These are phyloP conservation scores for Ruellia speciosa DNA, from an alignment of 305 asterid species.

Conservation along the genomic window DNA sequence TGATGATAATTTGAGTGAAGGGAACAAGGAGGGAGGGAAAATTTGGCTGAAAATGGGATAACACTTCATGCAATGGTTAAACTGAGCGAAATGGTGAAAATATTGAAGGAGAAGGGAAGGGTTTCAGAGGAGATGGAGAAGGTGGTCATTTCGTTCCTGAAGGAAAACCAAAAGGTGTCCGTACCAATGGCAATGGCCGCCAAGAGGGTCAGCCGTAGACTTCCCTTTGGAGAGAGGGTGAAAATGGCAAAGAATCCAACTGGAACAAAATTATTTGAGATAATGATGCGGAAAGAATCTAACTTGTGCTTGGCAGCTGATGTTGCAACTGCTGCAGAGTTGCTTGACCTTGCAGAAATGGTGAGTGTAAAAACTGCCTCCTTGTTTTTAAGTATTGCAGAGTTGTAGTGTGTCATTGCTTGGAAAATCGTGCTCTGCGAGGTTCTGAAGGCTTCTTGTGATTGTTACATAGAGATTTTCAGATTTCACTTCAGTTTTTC, in stretches of 20 bases:
- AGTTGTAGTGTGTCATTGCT: background rate
- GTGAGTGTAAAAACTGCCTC: slow-evolving; percentile 20
- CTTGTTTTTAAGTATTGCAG: background rate
- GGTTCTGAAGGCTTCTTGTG: slow-evolving; percentile 6
- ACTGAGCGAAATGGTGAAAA: slow-evolving; percentile 80
- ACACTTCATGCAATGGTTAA: slow-evolving; percentile 82
- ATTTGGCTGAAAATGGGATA: slow-evolving; percentile 82
- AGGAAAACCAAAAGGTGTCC: slow-evolving; percentile 66
- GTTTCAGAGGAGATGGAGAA: slow-evolving; percentile 78
- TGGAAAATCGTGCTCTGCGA: background rate
- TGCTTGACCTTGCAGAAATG: slow-evolving; percentile 89
- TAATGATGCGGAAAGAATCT: slow-evolving; percentile 74
- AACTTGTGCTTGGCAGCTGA: slow-evolving; percentile 96
- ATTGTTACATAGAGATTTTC: slow-evolving; percentile 10
- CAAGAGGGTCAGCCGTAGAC: slow-evolving; percentile 36
- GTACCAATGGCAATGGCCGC: slow-evolving; percentile 35
- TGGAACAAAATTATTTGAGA: slow-evolving; percentile 81
- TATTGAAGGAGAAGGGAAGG: slow-evolving; percentile 82
- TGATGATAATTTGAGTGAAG: slow-evolving; percentile 26
- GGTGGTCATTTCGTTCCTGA: slow-evolving; percentile 72
- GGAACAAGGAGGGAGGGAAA: slow-evolving; percentile 98
- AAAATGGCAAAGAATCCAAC: slow-evolving; percentile 73
- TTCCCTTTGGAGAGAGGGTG: slow-evolving; percentile 78
- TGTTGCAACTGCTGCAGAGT: slow-evolving; percentile 80
- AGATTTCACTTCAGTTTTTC: slow-evolving; percentile 4